Evolutionary conservation across 306 rosid genomes (phyloP).

Genomic region (Quercus parvula): DNA sequence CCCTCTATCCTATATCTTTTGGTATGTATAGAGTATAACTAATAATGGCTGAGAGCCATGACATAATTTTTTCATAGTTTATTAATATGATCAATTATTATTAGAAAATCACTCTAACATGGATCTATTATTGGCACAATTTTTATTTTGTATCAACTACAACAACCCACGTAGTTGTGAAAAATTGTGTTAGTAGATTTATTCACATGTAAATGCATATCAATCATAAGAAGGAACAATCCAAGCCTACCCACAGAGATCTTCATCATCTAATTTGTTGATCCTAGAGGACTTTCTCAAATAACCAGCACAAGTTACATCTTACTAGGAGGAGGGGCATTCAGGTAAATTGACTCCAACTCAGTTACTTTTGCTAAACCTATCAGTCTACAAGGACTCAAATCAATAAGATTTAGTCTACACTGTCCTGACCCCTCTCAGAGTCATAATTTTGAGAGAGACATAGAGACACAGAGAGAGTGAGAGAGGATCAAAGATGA

Average conservation of each 20-base stretch:
- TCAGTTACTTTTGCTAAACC: not conserved
- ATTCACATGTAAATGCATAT: too few species aligned
- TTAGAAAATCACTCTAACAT: too few species aligned
- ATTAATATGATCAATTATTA: too few species aligned
- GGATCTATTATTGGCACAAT: too few species aligned
- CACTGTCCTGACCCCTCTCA: not conserved
- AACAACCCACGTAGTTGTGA: too few species aligned
- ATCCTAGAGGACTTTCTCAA: not conserved
- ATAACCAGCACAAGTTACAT: not conserved
- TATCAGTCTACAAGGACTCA: not conserved
- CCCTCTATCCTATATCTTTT: not conserved
- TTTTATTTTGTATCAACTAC: too few species aligned
- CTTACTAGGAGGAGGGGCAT: slow-evolving; percentile 19
- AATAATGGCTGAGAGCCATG: too few species aligned
- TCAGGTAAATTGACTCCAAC: slow-evolving; percentile 19
- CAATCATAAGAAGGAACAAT: too few species aligned
- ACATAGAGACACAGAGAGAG: not conserved
- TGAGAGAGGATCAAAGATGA: slow-evolving; percentile 25
- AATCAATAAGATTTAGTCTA: slow-evolving; percentile 13
- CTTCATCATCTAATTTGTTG: not conserved
- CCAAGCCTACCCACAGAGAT: too few species aligned
- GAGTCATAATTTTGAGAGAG: slow-evolving; percentile 17
- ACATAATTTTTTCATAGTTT: too few species aligned
- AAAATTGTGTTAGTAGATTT: too few species aligned
- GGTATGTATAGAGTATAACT: too few species aligned